Evolutionary conservation across 805 yeast species (phyloP).

Genomic region (Wickerhamiella hasegawae): DNA sequence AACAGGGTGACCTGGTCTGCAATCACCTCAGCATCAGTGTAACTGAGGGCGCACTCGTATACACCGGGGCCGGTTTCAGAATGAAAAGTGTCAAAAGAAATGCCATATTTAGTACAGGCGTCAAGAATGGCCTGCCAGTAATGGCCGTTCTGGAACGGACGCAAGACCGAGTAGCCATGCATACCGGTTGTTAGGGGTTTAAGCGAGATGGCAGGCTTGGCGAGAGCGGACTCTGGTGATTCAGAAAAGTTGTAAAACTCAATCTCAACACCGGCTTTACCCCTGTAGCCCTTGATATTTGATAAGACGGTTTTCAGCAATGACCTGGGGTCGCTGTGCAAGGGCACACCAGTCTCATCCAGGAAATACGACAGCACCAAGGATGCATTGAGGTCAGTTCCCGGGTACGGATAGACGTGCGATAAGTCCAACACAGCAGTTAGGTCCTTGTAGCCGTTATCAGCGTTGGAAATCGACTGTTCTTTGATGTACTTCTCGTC

Average conservation of each 20-base stretch:
- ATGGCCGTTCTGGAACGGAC: slow-evolving; percentile 18
- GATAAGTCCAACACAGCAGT: slow-evolving; percentile 16
- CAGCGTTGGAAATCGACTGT: slow-evolving; percentile 16
- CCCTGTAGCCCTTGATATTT: slow-evolving; percentile 1
- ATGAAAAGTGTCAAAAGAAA: slow-evolving; percentile 22
- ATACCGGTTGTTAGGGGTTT: slow-evolving; percentile 21
- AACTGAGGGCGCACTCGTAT: slow-evolving; percentile 22
- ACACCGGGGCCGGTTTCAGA: slow-evolving; percentile 25
- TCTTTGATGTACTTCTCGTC: slow-evolving; percentile 18
- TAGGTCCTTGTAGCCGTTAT: slow-evolving; percentile 20
- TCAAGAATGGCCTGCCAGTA: slow-evolving; percentile 18
- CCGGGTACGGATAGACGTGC: slow-evolving; percentile 14
- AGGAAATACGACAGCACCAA: slow-evolving; percentile 18
- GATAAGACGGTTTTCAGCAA: slow-evolving; percentile 11
- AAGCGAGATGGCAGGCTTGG: slow-evolving; percentile 13
- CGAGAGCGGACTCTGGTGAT: slow-evolving; percentile 11
- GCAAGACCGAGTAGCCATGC: slow-evolving; percentile 23
- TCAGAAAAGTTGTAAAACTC: slow-evolving; percentile 21
- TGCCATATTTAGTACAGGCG: slow-evolving; percentile 11
- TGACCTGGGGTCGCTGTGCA: slow-evolving; percentile 21
- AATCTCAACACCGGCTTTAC: slow-evolving; percentile 20
- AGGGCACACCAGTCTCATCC: slow-evolving; percentile 12
- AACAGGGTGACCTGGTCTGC: slow-evolving; percentile 21
- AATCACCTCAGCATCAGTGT: slow-evolving; percentile 16
- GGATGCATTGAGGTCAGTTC: slow-evolving; percentile 14